A percentile compares a stretch with the other conserved stretches of the same genome.
Evolutionary conservation across 2,329 filamentous ascomycete species (phyloP).

Genomic region (Stagonosporopsis chrysanthemi): DNA sequence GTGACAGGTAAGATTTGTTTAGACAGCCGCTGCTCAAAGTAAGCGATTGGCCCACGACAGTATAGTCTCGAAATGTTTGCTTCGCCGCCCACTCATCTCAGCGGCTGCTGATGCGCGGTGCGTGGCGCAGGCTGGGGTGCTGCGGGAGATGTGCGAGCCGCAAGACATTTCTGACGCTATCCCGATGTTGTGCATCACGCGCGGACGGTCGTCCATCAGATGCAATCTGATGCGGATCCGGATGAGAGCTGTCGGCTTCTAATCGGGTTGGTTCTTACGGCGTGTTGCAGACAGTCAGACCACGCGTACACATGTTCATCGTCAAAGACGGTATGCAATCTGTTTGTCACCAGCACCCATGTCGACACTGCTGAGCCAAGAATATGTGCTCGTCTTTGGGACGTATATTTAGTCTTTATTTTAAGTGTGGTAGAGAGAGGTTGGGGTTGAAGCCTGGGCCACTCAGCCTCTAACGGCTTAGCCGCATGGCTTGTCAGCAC

Average conservation of each 20-base stretch:
- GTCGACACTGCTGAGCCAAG: not conserved
- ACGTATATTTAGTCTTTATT: conserved; percentile 12
- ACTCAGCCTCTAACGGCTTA: conserved; percentile 24
- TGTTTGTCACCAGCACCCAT: not conserved
- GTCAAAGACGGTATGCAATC: not conserved
- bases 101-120: conserved; percentile 22
- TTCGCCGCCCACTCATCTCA: conserved; percentile 21
- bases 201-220: not conserved
- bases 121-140: conserved; percentile 15
- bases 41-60: conserved; percentile 23
- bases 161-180: not conserved
- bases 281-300: not conserved
- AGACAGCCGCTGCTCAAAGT: conserved; percentile 17
- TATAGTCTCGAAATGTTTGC: conserved; percentile 1
- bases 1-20: conserved; percentile 23
- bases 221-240: not conserved
- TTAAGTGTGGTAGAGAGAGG: conserved; percentile 4
- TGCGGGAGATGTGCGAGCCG: conserved; percentile 18
- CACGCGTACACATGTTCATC: not conserved
- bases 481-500: conserved; percentile 32
- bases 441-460: conserved; percentile 19
- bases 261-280: not conserved
- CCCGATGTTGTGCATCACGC: not conserved
- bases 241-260: not conserved
- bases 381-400: not conserved